phyloP scores from a whole-genome alignment of 2,329 filamentous ascomycete genomes.

The Ramularia endophylla region DNA sequence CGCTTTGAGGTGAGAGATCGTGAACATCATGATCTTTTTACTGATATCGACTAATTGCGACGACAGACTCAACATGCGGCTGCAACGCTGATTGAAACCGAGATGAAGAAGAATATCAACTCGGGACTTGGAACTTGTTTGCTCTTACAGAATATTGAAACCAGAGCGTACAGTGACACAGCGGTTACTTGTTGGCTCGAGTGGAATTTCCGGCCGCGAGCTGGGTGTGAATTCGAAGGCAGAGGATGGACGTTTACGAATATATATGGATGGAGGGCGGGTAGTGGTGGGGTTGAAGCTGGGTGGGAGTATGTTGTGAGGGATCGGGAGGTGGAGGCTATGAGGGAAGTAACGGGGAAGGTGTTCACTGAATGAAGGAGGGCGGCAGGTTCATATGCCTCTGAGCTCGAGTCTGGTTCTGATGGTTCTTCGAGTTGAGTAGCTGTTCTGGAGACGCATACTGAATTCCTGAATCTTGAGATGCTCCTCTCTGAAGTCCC shows the following conservation, averaged over 20 bases:
- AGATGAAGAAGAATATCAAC: constrained; percentile 13
- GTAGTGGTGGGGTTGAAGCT: neutral
- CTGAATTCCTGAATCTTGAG: too few species aligned
- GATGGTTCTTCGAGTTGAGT: too few species aligned
- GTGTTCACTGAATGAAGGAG: constrained; percentile 11
- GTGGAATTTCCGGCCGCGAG: constrained; percentile 9
- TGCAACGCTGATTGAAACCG: constrained; percentile 8
- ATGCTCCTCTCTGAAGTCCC: too few species aligned
- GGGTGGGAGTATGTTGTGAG: constrained; percentile 17
- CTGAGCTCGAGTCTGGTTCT: too few species aligned
- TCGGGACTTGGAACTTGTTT: constrained; percentile 9
- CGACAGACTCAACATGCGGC: constrained; percentile 5
- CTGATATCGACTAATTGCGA: neutral
- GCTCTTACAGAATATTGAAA: constrained; percentile 4
- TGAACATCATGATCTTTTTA: neutral
- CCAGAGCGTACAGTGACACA: constrained; percentile 7
- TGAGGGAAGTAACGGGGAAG: constrained; percentile 8
- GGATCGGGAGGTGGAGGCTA: constrained; percentile 11
- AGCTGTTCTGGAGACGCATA: too few species aligned
- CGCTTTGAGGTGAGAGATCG: constrained; percentile 6
- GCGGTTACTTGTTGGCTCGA: constrained; percentile 10
- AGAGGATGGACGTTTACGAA: constrained; percentile 13
- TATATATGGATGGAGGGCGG: constrained; percentile 12
- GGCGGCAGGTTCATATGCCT: too few species aligned
- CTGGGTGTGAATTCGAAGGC: constrained; percentile 8